Percentiles rank a stretch among this genome's conserved stretches.
Evolutionary conservation across 192 early-diverging fungal genomes (phyloP).

Genomic region (Bifiguratus adelaidae): DNA sequence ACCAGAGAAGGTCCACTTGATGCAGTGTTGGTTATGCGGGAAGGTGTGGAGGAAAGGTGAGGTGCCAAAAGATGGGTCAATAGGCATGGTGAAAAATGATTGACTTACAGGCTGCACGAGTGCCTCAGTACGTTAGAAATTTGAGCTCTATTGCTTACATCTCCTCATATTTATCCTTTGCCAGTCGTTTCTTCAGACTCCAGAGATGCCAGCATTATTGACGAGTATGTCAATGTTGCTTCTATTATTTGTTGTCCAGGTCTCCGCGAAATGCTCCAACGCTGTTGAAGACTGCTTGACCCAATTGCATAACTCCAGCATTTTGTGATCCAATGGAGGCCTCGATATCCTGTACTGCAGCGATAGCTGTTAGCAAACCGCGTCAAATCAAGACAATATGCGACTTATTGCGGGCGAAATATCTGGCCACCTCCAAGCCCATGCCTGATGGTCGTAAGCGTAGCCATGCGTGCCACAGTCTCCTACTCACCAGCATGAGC

Average conservation of each 20-base stretch:
- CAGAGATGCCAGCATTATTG: constrained; percentile 43
- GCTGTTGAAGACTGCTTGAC: constrained; percentile 17
- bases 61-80: neutral
- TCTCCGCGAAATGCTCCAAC: constrained; percentile 19
- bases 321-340: neutral
- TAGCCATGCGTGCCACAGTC: too few species aligned
- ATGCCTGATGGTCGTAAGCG: too few species aligned
- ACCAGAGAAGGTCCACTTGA: too few species aligned
- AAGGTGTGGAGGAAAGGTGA: too few species aligned
- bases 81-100: neutral
- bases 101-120: too few species aligned
- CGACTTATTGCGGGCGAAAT: constrained; percentile 7
- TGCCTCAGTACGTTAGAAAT: too few species aligned
- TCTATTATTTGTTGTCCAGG: constrained; percentile 16
- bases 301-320: neutral
- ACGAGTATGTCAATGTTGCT: constrained; percentile 47
- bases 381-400: constrained; percentile 13
- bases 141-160: too few species aligned
- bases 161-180: neutral
- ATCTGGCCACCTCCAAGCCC: constrained; percentile 13
- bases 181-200: too few species aligned
- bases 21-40: too few species aligned
- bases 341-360: neutral
- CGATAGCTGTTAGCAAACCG: neutral
- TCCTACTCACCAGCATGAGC: too few species aligned